A percentile compares a stretch with the other conserved stretches of the same genome.
These are phyloP conservation scores for Cyclotella baltica DNA, from an alignment of 108 stramenopile species.

Conservation along the genomic window DNA sequence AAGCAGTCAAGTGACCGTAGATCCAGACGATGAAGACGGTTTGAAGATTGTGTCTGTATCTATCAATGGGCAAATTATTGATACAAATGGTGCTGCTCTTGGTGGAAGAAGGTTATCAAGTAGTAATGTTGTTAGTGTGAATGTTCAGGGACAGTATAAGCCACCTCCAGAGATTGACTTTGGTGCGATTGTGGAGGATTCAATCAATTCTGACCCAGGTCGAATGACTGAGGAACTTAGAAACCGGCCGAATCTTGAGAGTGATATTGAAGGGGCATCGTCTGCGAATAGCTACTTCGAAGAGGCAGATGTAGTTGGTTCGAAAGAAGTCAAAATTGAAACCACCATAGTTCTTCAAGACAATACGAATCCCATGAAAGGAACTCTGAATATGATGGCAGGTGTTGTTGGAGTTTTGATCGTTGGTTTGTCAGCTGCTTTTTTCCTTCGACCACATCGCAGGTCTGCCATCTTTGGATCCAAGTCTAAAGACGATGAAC, in stretches of 20 bases:
- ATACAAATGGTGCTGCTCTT: neutral
- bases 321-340: slow-evolving; percentile 30
- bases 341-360: slow-evolving; percentile 10
- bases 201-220: slow-evolving; percentile 44
- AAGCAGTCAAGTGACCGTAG: slow-evolving; percentile 10
- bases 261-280: neutral
- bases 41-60: slow-evolving; percentile 39
- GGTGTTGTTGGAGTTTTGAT: slow-evolving; percentile 33
- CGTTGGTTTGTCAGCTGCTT: slow-evolving; percentile 26
- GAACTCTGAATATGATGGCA: slow-evolving; percentile 27
- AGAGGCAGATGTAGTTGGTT: slow-evolving; percentile 35
- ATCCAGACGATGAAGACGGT: slow-evolving; percentile 24
- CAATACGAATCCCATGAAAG: slow-evolving; percentile 15
- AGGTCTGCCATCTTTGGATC: slow-evolving; percentile 31
- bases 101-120: slow-evolving; percentile 25
- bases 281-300: slow-evolving; percentile 28
- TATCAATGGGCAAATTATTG: slow-evolving; percentile 37
- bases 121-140: slow-evolving; percentile 26
- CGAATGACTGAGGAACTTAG: slow-evolving; percentile 26
- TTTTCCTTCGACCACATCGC: slow-evolving; percentile 47
- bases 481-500: slow-evolving; percentile 11
- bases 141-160: slow-evolving; percentile 36
- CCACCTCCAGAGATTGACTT: slow-evolving; percentile 49
- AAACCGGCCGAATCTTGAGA: slow-evolving; percentile 10
- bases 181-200: slow-evolving; percentile 40